Evolutionary conservation across 306 rosid genomes (phyloP).

Genomic region (Fragaria vesca): DNA sequence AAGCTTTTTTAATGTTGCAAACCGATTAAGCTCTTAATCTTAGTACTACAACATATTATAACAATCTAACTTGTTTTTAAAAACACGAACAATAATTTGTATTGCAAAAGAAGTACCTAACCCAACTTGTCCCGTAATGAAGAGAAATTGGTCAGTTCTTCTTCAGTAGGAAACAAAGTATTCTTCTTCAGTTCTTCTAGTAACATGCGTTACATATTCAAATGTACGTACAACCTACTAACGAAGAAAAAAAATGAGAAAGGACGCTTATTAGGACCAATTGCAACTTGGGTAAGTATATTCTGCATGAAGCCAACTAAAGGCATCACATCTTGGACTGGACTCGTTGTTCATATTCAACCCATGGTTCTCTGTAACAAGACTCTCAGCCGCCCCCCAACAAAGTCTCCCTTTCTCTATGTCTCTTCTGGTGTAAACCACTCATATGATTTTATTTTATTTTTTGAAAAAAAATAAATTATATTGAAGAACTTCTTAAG

Average conservation of each 20-base stretch:
- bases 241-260: neutral
- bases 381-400: neutral
- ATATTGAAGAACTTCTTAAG: too few relatives aligned
- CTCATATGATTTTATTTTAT: too few relatives aligned
- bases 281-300: neutral
- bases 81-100: too few relatives aligned
- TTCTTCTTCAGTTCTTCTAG: neutral
- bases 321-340: neutral
- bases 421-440: neutral
- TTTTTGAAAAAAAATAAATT: too few relatives aligned
- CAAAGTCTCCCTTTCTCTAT: neutral
- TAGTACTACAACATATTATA: too few relatives aligned
- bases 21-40: too few relatives aligned
- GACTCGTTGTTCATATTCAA: neutral
- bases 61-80: too few relatives aligned
- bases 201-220: neutral
- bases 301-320: neutral
- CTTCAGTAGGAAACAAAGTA: neutral
- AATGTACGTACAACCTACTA: neutral
- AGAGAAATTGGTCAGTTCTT: too few relatives aligned
- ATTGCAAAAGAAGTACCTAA: neutral
- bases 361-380: neutral
- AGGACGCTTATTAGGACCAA: neutral
- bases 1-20: too few relatives aligned
- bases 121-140: neutral